Evolutionary conservation across 2,329 filamentous ascomycete species (phyloP), one percentile per base, ranked within the genome.

Genomic region (Fusarium napiforme): DNA sequence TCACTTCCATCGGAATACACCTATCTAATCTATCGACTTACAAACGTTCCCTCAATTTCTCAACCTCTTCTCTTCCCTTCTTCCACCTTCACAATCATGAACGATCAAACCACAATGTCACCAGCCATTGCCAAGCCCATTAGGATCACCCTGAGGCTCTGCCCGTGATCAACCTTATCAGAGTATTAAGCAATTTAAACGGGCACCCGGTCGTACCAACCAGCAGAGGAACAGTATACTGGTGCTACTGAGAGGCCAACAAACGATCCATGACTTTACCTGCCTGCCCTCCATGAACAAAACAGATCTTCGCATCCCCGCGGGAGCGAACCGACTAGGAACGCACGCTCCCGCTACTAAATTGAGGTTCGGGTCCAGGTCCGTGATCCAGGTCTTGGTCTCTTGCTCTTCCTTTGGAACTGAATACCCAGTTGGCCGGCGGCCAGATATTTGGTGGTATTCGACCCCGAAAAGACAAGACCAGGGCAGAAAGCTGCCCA

Each of bases 271-370:
- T 47, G 71, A 66, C 56, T 58, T 37, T 53, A 46, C 64, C 53
- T 69, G 23, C 63, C 58, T 67, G n/a, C 43, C 49, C 47, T 71
- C 63, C 71, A 23, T 39, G 43, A 66, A 64, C 49, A 53, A 50
- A 42, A 32, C 30, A 47, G 60, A 61, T 69, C 56, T 47, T 70
- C 71, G 50, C 52, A 28, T 69, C 69, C 47, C 56, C 53, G 49
- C 60, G 65, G 53, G 60, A 66, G 56, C 52, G 56, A 71, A 60
- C 58, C 52, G 55, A 52, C 68, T 55, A 74, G 68, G 71, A 60
- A 65, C 67, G 52, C 72, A 66, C 60, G 47, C 59, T 72, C 60
- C 72, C 72, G 72, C 49, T 75, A 52, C 46, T 56, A 49, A 43
- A 28, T 50, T 53, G 36, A 42, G 46, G 63, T 49, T 32, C 40